Evolutionary conservation across 441 rosid species (phyloP), one percentile per base, ranked within the genome.

Genomic region (Erodium moschatum): DNA sequence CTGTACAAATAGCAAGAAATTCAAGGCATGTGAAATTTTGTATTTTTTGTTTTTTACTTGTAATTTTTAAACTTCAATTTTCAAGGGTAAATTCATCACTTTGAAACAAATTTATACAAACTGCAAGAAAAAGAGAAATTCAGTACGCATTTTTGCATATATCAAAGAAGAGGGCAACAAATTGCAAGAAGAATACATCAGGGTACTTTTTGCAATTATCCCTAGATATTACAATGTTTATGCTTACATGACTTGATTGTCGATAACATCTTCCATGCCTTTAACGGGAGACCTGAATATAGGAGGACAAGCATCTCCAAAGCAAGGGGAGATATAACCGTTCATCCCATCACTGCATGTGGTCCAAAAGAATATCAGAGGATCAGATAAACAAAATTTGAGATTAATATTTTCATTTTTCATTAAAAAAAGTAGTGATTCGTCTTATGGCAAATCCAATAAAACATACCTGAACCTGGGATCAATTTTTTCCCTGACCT

Each of bases 271-370:
- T 75, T 89, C 96, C 95, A 91, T 81, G 73, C 85, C 87, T 11
- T 44, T 75, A 40, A 93, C 80, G 5, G 97, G 96, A 71, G 98
- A 91, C 76, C 88, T 85, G 74, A 88, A 83, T 78, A 86, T 72
- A 46, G 93, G 87, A 66, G 96, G 96, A 65, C 85, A 90, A 66
- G 89, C 72, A 75, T 88, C 93, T 75, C 85, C 96, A 70, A 79
- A 84, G 72, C 92, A 91, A 46, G 90, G 90, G 42, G 84, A 84
- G 73, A 93, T 76, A 78, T 85, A 93, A 70, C 97, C 98, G 68
- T 91, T 89, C 97, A 93, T 89, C 70, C 91, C 97, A 72, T 85
- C 92, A 77, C 97, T 92, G 91, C 91, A 90, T 13, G 76, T 20
- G 86, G 69, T 71, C 81, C 74, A 71, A 82, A 79, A 65, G 67